These are phyloP conservation scores for Filobasidium uniguttulatum DNA, from an alignment of 1,284 basidiomycete species.

Conservation along the genomic window DNA sequence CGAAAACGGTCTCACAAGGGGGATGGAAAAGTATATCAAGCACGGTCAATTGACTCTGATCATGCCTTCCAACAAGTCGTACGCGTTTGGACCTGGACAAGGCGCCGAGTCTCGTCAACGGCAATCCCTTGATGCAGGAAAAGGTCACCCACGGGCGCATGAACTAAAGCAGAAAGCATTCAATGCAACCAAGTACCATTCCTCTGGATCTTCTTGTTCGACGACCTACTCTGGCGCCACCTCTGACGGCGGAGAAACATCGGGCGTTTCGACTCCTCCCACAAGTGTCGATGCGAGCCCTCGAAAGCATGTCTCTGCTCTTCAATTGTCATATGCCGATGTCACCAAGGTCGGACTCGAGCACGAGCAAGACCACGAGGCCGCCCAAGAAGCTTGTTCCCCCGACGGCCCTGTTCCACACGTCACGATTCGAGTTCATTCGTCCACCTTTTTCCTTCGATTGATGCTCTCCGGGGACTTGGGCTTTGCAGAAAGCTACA, in stretches of 20 bases:
- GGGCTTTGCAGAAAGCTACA: slow-evolving; percentile 72
- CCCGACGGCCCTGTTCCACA: too few species aligned
- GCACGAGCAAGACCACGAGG: not conserved
- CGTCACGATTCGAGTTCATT: slow-evolving; percentile 7
- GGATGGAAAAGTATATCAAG: slow-evolving; percentile 6
- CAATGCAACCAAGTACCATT: too few species aligned
- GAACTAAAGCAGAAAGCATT: too few species aligned
- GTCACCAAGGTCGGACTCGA: not conserved
- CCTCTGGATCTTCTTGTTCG: not conserved
- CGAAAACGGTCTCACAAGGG: not conserved
- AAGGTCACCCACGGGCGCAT: too few species aligned
- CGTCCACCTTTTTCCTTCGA: slow-evolving; percentile 21
- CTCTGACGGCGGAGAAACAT: not conserved
- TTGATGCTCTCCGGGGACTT: slow-evolving; percentile 50
- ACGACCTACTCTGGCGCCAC: not conserved
- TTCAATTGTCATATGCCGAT: not conserved
- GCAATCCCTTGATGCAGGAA: too few species aligned
- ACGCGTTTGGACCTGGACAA: slow-evolving; percentile 1
- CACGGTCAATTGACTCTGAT: slow-evolving; percentile 7
- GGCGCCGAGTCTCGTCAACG: too few species aligned
- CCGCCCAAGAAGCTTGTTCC: not conserved
- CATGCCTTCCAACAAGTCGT: slow-evolving; percentile 7
- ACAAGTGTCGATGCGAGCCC: not conserved
- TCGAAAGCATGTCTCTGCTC: too few species aligned
- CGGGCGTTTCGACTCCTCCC: not conserved